Evolutionary conservation across 352 stramenopile species (phyloP), one percentile per base, ranked within the genome.

Genomic region (Phytophthora multivora): DNA sequence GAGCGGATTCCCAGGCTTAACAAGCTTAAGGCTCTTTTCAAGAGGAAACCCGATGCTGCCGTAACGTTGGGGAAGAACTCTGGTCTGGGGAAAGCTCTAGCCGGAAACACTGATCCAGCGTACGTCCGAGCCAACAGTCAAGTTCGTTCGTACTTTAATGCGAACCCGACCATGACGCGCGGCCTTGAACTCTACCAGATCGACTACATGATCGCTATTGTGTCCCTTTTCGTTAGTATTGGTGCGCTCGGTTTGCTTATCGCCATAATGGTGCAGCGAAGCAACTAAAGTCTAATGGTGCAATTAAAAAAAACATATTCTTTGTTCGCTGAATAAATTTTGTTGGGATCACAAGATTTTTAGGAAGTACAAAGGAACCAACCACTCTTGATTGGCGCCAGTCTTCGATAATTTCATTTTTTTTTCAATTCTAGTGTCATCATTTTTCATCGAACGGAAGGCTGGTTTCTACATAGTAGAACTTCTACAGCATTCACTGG

Each of bases 131-230:
- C 35, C 0, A 19, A 9, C 13, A 18, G 13, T 40, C 35, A 18
- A 10, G 35, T 40, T 19, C 35, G 35, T 19, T 40, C 35, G 35
- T 40, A 4, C 15, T 40, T 40, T 15, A 5, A 4, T 8, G 35
- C 35, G 12, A 40, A 40, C 7, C 35, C 35, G n/a, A 19, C 35
- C 13, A 40, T 40, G 35, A 19, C 35, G 15, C 35, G 35, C 15
- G 35, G 35, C 5, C 35, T 40, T 40, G 12, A 15, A 33, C 8
- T 33, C 28, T 12, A 40, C 4, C 35, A 40, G 35, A 5, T 45
- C 38, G 38, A 45, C 38, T 45, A 45, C 38, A 12, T 45, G 38
- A 45, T 45, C 7, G 38, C 38, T 25, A 45, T 45, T 23, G 38
- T 45, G 16, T 45, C 38, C 1, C 38, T 45, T 19, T 45, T 45